These are phyloP conservation scores for Pterocarpus macrocarpus DNA, from an alignment of 306 rosid genomes.

Conservation along the genomic window DNA sequence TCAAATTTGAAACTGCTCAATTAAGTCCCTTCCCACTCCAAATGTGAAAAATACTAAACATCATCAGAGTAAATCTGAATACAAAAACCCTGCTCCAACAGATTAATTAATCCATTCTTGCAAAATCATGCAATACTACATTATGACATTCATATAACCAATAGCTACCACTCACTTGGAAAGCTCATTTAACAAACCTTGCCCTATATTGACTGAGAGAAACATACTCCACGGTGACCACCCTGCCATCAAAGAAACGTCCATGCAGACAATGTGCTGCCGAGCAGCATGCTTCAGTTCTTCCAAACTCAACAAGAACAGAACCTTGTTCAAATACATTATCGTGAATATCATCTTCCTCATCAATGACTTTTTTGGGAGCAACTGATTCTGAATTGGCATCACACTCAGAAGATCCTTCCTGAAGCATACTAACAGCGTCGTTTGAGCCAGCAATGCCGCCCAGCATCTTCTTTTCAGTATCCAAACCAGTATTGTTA, in stretches of 20 bases:
- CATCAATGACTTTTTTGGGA: constrained; percentile 31
- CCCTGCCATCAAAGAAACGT: constrained; percentile 72
- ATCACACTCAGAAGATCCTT: constrained; percentile 42
- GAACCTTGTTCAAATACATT: constrained; percentile 66
- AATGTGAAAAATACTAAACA: background rate
- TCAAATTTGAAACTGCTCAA: constrained; percentile 11
- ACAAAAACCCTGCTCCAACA: background rate
- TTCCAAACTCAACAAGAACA: constrained; percentile 83
- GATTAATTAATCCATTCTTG: constrained; percentile 13
- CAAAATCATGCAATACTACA: constrained; percentile 20
- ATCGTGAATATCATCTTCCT: constrained; percentile 47
- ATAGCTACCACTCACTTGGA: background rate
- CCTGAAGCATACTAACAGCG: constrained; percentile 45
- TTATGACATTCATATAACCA: constrained; percentile 8
- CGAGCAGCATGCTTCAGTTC: constrained; percentile 73
- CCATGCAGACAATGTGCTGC: constrained; percentile 91
- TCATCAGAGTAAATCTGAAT: background rate
- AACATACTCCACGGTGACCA: constrained; percentile 74
- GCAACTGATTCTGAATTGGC: constrained; percentile 48
- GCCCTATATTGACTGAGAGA: constrained; percentile 58
- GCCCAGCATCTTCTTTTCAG: constrained; percentile 42
- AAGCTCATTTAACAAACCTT: constrained; percentile 67
- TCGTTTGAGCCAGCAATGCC: constrained; percentile 33
- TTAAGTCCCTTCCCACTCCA: constrained; percentile 10
- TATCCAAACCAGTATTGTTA: constrained; percentile 41